phyloP scores from a whole-genome alignment of 805 yeast species.

The Hanseniaspora lindneri region DNA sequence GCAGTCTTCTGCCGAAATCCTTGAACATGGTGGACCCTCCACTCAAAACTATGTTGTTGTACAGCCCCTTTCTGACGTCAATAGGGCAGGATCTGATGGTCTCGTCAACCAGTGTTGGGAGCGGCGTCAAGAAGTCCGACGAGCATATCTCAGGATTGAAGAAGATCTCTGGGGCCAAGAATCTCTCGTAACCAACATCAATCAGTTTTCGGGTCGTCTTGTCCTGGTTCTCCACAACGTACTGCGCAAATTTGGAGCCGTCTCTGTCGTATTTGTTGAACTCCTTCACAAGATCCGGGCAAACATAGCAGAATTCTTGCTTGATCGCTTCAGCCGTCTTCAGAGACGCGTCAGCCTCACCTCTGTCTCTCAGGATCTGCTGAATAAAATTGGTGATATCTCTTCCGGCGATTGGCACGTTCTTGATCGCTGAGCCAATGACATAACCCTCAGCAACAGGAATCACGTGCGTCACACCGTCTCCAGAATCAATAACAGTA shows the following conservation, averaged over 20 bases:
- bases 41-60: conserved; percentile 86
- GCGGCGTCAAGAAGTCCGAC: conserved; percentile 87
- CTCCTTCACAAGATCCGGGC: conserved; percentile 95
- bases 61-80: conserved; percentile 93
- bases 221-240: conserved; percentile 67
- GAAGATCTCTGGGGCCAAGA: conserved; percentile 97
- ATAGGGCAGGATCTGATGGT: conserved; percentile 93
- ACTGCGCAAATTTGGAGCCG: conserved; percentile 87
- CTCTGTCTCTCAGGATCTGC: conserved; percentile 86
- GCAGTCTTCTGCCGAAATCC: conserved; percentile 94
- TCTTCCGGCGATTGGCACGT: conserved; percentile 97
- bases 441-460: conserved; percentile 99
- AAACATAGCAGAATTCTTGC: conserved; percentile 92
- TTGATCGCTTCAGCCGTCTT: conserved; percentile 95
- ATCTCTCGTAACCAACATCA: conserved; percentile 95
- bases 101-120: conserved; percentile 90
- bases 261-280: conserved; percentile 89
- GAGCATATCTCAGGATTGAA: conserved; percentile 96
- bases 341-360: conserved; percentile 84
- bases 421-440: conserved; percentile 92
- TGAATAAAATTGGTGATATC: conserved; percentile 93
- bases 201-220: conserved; percentile 54
- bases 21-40: conserved; percentile 99
- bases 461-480: conserved; percentile 97
- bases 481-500: conserved; percentile 96